A percentile compares a stretch with the other conserved stretches of the same genome.
phyloP scores from a whole-genome alignment of 116 monocot species.

The Cymodocea nodosa region DNA sequence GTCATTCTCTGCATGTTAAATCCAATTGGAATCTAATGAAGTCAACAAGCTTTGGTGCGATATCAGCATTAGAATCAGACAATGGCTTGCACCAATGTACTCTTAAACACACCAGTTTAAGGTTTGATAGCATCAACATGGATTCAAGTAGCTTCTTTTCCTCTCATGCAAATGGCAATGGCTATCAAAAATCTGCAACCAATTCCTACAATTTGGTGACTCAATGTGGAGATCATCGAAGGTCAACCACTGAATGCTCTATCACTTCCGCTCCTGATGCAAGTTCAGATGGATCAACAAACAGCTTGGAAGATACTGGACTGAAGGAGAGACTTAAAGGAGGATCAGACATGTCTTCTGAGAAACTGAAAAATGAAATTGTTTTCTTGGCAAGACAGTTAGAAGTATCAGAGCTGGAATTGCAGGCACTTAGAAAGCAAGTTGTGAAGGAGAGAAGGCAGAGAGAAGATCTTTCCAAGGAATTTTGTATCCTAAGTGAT shows the following conservation, averaged over 20 bases:
- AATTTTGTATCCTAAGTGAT: constrained; percentile 37
- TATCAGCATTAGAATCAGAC: constrained; percentile 36
- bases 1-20: constrained; percentile 18
- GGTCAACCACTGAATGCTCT: constrained; percentile 31
- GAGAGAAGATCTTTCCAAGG: constrained; percentile 44
- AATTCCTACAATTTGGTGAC: constrained; percentile 18
- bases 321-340: constrained; percentile 23
- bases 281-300: constrained; percentile 46
- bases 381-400: constrained; percentile 35
- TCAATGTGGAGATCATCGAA: constrained; percentile 19
- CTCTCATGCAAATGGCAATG: constrained; percentile 19
- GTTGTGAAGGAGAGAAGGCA: constrained; percentile 55
- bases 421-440: constrained; percentile 79
- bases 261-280: constrained; percentile 40
- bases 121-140: constrained; percentile 7
- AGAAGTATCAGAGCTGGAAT: constrained; percentile 67
- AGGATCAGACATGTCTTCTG: constrained; percentile 30
- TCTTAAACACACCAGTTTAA: constrained; percentile 24
- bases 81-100: constrained; percentile 42
- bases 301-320: constrained; percentile 36
- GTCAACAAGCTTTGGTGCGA: constrained; percentile 39
- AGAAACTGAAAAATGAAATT: constrained; percentile 36
- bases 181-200: constrained; percentile 21
- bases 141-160: constrained; percentile 30
- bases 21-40: constrained; percentile 26